These are phyloP conservation scores for Trypanosoma avium DNA, from an alignment of 208 protist species.

Conservation along the genomic window DNA sequence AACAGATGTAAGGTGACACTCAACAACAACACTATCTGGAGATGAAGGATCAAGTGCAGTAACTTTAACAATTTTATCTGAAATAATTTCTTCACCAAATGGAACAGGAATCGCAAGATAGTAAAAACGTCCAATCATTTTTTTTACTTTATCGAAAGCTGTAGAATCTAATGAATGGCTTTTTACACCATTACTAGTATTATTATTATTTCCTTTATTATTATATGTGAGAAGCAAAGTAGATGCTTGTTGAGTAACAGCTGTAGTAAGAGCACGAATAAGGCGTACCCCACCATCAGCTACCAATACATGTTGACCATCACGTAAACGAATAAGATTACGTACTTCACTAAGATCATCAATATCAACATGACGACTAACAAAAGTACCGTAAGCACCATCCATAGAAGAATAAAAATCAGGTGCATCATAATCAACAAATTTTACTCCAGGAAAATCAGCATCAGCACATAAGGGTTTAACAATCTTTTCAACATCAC, in stretches of 20 bases:
- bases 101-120: constrained; percentile 67
- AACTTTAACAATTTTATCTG: constrained; percentile 71
- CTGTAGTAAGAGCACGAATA: constrained; percentile 63
- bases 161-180: constrained; percentile 1
- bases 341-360: constrained; percentile 83
- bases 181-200: neutral
- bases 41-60: constrained; percentile 50
- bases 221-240: constrained; percentile 23
- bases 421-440: constrained; percentile 68
- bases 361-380: constrained; percentile 85
- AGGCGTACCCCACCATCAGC: constrained; percentile 80
- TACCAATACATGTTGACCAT: constrained; percentile 80
- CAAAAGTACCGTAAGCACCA: constrained; percentile 78
- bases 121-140: constrained; percentile 54
- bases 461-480: constrained; percentile 77
- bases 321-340: constrained; percentile 78
- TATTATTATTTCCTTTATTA: neutral
- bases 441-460: constrained; percentile 77
- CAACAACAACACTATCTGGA: constrained; percentile 50
- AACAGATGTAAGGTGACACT: constrained; percentile 29
- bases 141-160: constrained; percentile 41
- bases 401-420: constrained; percentile 57
- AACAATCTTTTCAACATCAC: constrained; percentile 69
- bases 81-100: constrained; percentile 41
- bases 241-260: constrained; percentile 34